Base-by-base conservation (phyloP, 1,139 yeast genomes). In the Tardiomyces digboiensis region DNA sequence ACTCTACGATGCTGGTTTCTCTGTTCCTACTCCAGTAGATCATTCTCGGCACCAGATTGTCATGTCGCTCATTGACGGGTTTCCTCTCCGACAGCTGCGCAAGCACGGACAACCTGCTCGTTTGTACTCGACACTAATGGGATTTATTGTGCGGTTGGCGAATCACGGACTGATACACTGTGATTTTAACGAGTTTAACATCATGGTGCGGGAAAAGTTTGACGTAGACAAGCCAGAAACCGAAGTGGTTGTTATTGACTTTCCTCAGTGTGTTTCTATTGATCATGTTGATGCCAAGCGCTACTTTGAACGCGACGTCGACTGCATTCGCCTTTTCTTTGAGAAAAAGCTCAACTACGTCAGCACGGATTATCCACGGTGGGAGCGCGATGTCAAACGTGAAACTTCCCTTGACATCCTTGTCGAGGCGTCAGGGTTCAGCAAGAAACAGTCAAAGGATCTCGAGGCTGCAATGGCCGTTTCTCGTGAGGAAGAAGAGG, bases 181-280 rank as follows among this genome's bases (percentile, higher is more conserved):
- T 72, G 99, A 91, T 70, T 91, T 82, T 65, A 91, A 91, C 63
- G 99, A 91, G 64, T 91, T 91, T 65, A 91, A 91, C 62, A 88
- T 91, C 53, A 85, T 91, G 73, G 83, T 93, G 39, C 72, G 85
- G 44, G 80, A 82, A 52, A 69, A 74, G 39, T 75, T 75, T 39
- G 77, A 74, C 8, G 74, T 72, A 36, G 71, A 63, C 39, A 56
- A 67, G 22, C 74, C 74, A 43, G 83, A 78, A 47, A 48, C 57
- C 16, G 68, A 64, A 44, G 86, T 88, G 54, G 82, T 88, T 20
- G 95, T 91, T 21, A 91, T 91, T 55, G 99, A 91, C 72, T 91
- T 91, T 71, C 99, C 99, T 4, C 99, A 91, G 65, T 89, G 97
- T 78, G 85, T 91, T 19, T 86, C 96, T 16, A 85, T 85, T 39